Percentiles rank a stretch among this genome's conserved stretches.
Conservation (phyloP, 2,329 filamentous ascomycete species). For the Coniella vitis region DNA sequence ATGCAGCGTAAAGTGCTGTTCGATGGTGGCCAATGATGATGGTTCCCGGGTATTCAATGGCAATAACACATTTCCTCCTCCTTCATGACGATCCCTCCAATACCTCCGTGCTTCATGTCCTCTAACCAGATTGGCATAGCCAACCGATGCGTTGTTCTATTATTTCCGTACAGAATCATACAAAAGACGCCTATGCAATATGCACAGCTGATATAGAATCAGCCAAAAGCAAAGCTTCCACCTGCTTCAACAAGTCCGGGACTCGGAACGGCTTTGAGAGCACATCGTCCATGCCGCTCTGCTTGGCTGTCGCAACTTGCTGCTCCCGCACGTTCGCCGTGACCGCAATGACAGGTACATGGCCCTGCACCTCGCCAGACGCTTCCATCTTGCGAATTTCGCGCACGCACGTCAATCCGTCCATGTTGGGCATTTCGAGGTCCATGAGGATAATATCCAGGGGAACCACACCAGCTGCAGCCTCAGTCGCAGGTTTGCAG, state of each 20-base stretch:
- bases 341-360: constrained; percentile 39
- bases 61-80: no score
- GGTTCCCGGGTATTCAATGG: no score
- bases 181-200: not conserved
- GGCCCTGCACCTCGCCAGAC: constrained; percentile 24
- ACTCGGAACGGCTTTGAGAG: constrained; percentile 53
- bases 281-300: constrained; percentile 42
- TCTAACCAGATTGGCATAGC: no score
- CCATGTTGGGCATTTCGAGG: constrained; percentile 44
- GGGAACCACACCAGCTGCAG: constrained; percentile 11
- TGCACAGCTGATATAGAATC: constrained; percentile 4
- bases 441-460: constrained; percentile 40
- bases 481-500: constrained; percentile 3
- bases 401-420: constrained; percentile 35
- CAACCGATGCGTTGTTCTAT: no score
- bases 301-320: constrained; percentile 30
- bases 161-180: no score
- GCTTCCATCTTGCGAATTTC: constrained; percentile 33
- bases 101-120: no score
- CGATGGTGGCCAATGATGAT: no score
- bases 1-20: no score
- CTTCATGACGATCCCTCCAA: no score
- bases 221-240: constrained; percentile 24
- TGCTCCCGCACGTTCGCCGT: constrained; percentile 38
- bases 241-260: constrained; percentile 35